Conservation (phyloP, 495 filamentous ascomycete genomes). For the Lophiostoma macrostomum region DNA sequence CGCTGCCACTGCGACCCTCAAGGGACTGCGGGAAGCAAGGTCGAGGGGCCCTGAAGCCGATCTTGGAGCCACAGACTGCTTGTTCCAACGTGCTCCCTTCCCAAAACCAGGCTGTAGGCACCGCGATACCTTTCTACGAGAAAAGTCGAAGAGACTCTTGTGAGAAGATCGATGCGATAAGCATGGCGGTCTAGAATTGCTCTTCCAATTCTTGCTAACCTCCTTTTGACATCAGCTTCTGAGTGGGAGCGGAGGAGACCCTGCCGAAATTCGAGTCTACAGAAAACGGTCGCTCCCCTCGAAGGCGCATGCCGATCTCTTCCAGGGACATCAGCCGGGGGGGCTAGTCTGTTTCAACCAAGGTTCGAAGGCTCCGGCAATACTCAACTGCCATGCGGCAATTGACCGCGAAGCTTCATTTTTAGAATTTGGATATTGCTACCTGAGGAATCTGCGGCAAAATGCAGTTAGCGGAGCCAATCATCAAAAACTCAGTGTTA, state of each 20-base stretch:
- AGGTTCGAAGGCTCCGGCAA: conserved; percentile 29
- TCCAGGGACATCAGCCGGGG: conserved; percentile 24
- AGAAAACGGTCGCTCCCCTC: conserved; percentile 31
- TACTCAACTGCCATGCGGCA: conserved; percentile 23
- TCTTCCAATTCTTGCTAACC: conserved; percentile 6
- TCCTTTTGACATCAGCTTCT: conserved; percentile 17
- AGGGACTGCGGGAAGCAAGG: conserved; percentile 36
- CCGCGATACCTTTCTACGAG: neutral
- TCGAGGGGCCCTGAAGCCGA: conserved; percentile 33
- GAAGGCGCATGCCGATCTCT: conserved; percentile 29
- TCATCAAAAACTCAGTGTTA: no score
- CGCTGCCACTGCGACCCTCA: conserved; percentile 25
- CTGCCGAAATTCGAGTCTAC: conserved; percentile 18
- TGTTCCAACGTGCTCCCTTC: conserved; percentile 25
- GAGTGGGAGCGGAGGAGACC: conserved; percentile 16
- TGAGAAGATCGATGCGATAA: conserved; percentile 13
- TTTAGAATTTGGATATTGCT: conserved; percentile 20
- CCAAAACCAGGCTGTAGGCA: conserved; percentile 6
- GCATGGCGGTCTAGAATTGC: conserved; percentile 14
- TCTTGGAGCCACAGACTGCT: conserved; percentile 28
- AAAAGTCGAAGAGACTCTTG: neutral
- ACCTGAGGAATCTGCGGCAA: conserved; percentile 18
- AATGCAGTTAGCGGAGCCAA: conserved; percentile 11
- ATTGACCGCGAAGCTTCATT: conserved; percentile 20
- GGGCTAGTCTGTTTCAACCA: conserved; percentile 23